A percentile compares a stretch with the other conserved stretches of the same genome.
phyloP scores from a whole-genome alignment of 352 stramenopile genomes.

The Phytophthora cryptogea region DNA sequence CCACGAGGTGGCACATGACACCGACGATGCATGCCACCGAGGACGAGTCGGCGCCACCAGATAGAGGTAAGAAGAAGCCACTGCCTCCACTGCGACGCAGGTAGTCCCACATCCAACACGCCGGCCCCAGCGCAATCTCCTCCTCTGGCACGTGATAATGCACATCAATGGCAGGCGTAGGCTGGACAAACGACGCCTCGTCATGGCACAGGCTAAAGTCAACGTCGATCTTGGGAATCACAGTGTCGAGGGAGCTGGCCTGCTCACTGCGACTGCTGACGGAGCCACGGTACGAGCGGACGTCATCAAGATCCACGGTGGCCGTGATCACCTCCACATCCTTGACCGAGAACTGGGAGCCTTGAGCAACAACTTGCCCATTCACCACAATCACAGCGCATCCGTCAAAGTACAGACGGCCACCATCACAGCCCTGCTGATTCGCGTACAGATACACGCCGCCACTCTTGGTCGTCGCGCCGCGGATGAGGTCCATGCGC shows the following conservation, averaged over 20 bases:
- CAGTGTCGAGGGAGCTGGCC: conserved; percentile 74
- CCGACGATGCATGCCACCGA: conserved; percentile 97
- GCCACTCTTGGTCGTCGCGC: conserved; percentile 94
- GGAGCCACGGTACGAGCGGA: conserved; percentile 94
- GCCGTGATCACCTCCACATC: conserved; percentile 97
- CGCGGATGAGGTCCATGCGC: conserved; percentile 91
- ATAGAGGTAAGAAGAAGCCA: conserved; percentile 97
- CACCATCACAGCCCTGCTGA: conserved; percentile 97
- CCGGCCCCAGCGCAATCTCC: conserved; percentile 96
- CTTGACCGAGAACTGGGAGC: conserved; percentile 95
- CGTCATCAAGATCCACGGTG: conserved; percentile 98
- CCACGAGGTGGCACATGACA: conserved; percentile 97
- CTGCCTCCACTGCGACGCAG: conserved; percentile 86
- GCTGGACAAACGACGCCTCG: conserved; percentile 40
- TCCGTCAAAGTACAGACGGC: conserved; percentile 97
- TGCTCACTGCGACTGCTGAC: conserved; percentile 95
- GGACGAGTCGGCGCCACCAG: conserved; percentile 96
- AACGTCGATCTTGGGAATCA: conserved; percentile 75
- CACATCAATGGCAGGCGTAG: conserved; percentile 65
- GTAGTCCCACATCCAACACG: conserved; percentile 99
- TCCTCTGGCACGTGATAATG: conserved; percentile 93
- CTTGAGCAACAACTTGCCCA: conserved; percentile 95
- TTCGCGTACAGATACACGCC: conserved; percentile 99
- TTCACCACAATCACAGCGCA: conserved; percentile 98
- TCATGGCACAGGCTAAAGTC: conserved; percentile 81